Conservation (phyloP, 495 filamentous ascomycete genomes). For the Aspergillus saccharolyticus region DNA sequence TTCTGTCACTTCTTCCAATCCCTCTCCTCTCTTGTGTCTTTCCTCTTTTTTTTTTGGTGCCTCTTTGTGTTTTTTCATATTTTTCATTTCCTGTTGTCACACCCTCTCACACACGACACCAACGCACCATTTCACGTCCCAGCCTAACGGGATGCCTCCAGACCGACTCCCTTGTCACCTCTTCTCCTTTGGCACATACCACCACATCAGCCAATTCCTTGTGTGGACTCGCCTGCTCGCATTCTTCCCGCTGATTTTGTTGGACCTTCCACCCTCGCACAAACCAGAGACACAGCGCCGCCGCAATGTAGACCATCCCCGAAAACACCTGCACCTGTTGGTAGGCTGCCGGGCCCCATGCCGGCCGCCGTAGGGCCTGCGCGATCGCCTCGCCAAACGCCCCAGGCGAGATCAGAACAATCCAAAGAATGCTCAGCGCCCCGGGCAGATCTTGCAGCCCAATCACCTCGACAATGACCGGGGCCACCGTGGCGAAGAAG, state of each 20-base stretch:
- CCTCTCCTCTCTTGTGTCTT: neutral
- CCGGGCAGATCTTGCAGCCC: constrained; percentile 56
- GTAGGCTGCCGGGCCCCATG: constrained; percentile 37
- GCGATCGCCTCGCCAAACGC: constrained; percentile 62
- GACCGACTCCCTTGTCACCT: neutral
- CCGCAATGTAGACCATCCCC: constrained; percentile 54
- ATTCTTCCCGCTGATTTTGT: neutral
- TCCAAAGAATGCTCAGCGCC: constrained; percentile 59
- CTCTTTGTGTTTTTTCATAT: neutral
- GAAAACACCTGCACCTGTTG: constrained; percentile 59
- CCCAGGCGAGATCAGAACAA: constrained; percentile 56
- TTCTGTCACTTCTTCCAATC: neutral
- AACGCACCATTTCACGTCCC: neutral
- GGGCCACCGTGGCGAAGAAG: constrained; percentile 21
- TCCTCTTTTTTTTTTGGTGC: neutral
- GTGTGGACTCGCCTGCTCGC: neutral
- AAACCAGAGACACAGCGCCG: constrained; percentile 38
- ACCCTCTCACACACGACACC: neutral
- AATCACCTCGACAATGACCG: constrained; percentile 45
- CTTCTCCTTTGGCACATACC: neutral
- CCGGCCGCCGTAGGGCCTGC: constrained; percentile 48
- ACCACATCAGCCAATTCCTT: neutral
- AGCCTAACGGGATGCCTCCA: neutral
- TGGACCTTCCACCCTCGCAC: constrained; percentile 5
- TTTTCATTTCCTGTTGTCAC: neutral